These are phyloP conservation scores for Porpolomopsis calyptriformis DNA, from an alignment of 768 basidiomycete species.

Conservation along the genomic window DNA sequence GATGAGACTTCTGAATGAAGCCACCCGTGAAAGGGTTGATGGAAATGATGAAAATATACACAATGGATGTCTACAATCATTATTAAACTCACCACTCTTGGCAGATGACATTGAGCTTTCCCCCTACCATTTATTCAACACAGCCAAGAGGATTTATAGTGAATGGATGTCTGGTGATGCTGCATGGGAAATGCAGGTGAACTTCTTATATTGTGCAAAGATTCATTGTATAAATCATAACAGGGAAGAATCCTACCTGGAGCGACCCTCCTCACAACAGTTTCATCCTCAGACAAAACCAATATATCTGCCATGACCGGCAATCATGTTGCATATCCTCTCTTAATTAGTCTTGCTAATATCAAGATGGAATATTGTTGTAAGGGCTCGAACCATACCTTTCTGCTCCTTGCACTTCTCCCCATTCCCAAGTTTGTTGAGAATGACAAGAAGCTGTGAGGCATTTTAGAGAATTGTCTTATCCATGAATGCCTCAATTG, in stretches of 20 bases:
- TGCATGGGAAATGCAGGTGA: conserved; percentile 21
- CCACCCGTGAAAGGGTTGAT: too few species aligned
- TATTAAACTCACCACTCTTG: too few species aligned
- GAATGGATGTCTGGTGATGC: conserved; percentile 10
- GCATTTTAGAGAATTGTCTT: conserved; percentile 19
- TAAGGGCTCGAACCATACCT: conserved; percentile 22
- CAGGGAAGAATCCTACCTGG: conserved; percentile 15
- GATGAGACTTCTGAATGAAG: too few species aligned
- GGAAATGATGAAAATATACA: too few species aligned
- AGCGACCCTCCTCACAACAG: conserved; percentile 19
- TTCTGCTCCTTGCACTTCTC: conserved; percentile 19
- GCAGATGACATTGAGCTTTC: too few species aligned
- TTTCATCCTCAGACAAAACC: conserved; percentile 25
- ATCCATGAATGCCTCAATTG: conserved; percentile 23
- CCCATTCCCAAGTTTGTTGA: conserved; percentile 23
- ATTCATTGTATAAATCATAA: not conserved
- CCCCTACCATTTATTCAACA: too few species aligned
- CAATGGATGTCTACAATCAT: conserved; percentile 16
- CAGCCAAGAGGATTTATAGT: too few species aligned
- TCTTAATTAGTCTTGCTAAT: conserved; percentile 24
- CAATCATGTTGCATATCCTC: conserved; percentile 20
- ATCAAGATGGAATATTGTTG: conserved; percentile 19
- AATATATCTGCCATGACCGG: conserved; percentile 23
- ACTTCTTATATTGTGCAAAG: conserved; percentile 1
- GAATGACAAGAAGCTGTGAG: conserved; percentile 13